Percentiles rank a stretch among this genome's conserved stretches.
Evolutionary conservation across 768 basidiomycete species (phyloP).

Genomic region (Mycena latifolia): DNA sequence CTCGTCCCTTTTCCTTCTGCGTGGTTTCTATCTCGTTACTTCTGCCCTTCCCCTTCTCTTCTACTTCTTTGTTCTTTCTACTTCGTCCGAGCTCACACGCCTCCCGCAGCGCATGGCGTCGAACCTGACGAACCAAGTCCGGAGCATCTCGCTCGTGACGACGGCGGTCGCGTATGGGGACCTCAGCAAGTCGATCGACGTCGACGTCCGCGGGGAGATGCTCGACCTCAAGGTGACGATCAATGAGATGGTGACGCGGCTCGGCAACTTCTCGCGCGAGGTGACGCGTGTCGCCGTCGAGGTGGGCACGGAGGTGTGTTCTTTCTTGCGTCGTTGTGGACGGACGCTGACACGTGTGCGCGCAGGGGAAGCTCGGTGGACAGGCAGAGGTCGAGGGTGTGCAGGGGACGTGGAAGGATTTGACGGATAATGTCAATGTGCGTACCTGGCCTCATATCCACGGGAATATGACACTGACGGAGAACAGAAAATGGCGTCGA

Average conservation of each 20-base stretch:
- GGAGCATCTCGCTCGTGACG: constrained; percentile 26
- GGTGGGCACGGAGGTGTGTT: constrained; percentile 22
- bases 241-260: constrained; percentile 49
- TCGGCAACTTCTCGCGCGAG: constrained; percentile 32
- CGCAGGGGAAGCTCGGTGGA: constrained; percentile 23
- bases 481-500: constrained; percentile 29
- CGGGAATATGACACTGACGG: constrained; percentile 43
- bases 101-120: constrained; percentile 63
- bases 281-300: constrained; percentile 33
- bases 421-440: constrained; percentile 35
- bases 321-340: neutral
- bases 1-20: no score
- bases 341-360: neutral
- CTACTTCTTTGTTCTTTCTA: neutral
- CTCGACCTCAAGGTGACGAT: constrained; percentile 83
- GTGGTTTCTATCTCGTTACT: no score
- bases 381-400: constrained; percentile 31
- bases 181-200: constrained; percentile 73
- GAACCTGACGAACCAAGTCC: constrained; percentile 34
- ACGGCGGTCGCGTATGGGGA: constrained; percentile 43
- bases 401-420: constrained; percentile 30
- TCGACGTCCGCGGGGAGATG: constrained; percentile 86
- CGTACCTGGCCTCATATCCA: constrained; percentile 72
- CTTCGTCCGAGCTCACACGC: neutral
- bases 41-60: no score